These are phyloP conservation scores for Suillus paluster DNA, from an alignment of 768 basidiomycete genomes.

Conservation along the genomic window DNA sequence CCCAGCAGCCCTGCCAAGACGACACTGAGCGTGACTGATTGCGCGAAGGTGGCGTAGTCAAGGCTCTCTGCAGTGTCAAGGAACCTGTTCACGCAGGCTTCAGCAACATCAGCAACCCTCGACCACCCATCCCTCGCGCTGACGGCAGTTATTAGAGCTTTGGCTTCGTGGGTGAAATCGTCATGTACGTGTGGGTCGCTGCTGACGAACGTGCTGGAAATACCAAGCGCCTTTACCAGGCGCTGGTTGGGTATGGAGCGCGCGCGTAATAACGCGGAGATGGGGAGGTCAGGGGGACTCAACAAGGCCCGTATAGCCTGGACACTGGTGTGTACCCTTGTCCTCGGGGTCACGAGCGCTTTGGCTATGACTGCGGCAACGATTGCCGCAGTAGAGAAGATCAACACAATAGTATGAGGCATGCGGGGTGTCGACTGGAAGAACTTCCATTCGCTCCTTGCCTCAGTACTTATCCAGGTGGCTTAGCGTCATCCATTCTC, in stretches of 20 bases:
- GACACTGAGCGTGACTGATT: constrained; percentile 41
- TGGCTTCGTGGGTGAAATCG: constrained; percentile 26
- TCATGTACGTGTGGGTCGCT: constrained; percentile 33
- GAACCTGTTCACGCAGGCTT: constrained; percentile 9
- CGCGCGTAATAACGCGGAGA: constrained; percentile 19
- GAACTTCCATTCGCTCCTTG: background rate
- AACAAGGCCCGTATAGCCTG: constrained; percentile 16
- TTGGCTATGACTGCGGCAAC: background rate
- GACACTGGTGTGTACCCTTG: constrained; percentile 15
- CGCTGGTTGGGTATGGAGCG: constrained; percentile 28
- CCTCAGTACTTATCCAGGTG: background rate
- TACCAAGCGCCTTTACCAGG: constrained; percentile 28
- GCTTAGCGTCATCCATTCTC: background rate
- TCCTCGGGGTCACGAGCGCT: background rate
- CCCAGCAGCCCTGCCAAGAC: constrained; percentile 45
- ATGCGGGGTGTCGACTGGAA: background rate
- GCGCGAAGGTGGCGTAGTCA: constrained; percentile 42
- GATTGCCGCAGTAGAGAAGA: background rate
- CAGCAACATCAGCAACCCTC: constrained; percentile 14
- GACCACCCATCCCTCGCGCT: constrained; percentile 21
- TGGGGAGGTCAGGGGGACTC: constrained; percentile 16
- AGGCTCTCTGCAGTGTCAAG: background rate
- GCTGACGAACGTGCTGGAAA: constrained; percentile 59
- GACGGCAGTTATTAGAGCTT: constrained; percentile 19
- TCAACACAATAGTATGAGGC: background rate